These are phyloP conservation scores for Lactarius vividus DNA, from an alignment of 768 basidiomycete species.

Conservation along the genomic window DNA sequence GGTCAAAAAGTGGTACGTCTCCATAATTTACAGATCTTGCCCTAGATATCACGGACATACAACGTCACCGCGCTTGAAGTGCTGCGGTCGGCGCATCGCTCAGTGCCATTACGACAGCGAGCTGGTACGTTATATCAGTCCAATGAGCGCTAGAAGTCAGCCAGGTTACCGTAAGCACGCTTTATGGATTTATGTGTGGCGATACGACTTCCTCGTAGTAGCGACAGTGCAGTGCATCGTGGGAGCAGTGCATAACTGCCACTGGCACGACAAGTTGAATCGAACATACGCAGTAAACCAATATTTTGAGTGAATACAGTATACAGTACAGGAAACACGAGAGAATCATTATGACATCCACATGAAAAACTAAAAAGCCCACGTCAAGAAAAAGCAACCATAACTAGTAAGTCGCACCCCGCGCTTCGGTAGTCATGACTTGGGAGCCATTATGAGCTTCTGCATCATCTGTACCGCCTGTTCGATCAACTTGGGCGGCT, in stretches of 20 bases:
- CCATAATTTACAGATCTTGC: not conserved
- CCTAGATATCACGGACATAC: not conserved
- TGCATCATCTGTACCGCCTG: constrained; percentile 18
- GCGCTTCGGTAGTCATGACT: not conserved
- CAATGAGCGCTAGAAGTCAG: not conserved
- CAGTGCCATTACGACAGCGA: too few relatives aligned
- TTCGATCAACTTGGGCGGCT: constrained; percentile 9
- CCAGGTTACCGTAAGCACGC: not conserved
- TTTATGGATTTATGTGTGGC: not conserved
- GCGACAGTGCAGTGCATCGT: not conserved
- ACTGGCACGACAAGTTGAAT: not conserved
- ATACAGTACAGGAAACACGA: not conserved
- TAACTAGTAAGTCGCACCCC: not conserved
- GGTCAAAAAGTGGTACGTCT: not conserved
- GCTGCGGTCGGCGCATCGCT: not conserved
- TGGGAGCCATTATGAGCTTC: constrained; percentile 2
- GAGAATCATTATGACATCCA: not conserved
- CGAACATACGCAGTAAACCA: not conserved
- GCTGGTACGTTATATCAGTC: not conserved
- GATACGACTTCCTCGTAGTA: not conserved
- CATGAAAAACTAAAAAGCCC: not conserved
- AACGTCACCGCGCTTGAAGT: not conserved
- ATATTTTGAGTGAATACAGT: not conserved
- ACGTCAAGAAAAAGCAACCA: too few relatives aligned
- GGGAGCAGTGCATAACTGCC: not conserved